Base-by-base conservation (phyloP, 495 filamentous ascomycete genomes). In the Barbatosphaeria neglecta region DNA sequence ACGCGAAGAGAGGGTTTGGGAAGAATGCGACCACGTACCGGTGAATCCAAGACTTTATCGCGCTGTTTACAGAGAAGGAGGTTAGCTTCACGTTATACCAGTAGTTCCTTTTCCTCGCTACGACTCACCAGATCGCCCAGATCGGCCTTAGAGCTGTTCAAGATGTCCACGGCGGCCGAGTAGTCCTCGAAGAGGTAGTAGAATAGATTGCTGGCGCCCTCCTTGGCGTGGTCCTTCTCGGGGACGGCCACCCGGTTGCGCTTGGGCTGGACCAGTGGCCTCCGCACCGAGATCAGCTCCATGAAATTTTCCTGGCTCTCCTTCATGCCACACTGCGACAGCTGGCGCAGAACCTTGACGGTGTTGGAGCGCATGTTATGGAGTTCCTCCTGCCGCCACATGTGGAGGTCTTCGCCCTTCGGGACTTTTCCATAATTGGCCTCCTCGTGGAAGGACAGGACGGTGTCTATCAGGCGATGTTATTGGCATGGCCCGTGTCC, bases 151-250 rank as follows among this genome's bases (percentile, higher is more conserved):
- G 93, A 70, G 0, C 82, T 87, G 33, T 83, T 84, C 20, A 64
- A 44, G n/a, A 49, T 49, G 22, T 55, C 59, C 2, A 48, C 53
- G 3, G 59, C 59, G 2, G 59, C 55, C 27, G 58, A 54, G 22
- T 64, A 93, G 60, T 92, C 86, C 53, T 94, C 87, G 52, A 92
- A 93, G 6, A 94, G 71, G 56, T 90, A 92, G 59, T 87, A 90
- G 54, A 90, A 86, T 11, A 94, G 69, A 23, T 89, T 63, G 49
- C 86, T 86, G 0, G 87, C 72, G 3, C 78, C 75, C 52, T 88
- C 83, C 20, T 8, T 47, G 19, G 15, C 39, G 39, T 23, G 19
- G 47, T 25, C 52, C 48, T 37, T 60, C 50, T 6, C 64, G 53
- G 37, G 67, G 60, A 10, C 57, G 60, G 10, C 65, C 48, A 20